Base-by-base conservation (phyloP, 1,284 basidiomycete species). In the Xerocomus nothofagi region DNA sequence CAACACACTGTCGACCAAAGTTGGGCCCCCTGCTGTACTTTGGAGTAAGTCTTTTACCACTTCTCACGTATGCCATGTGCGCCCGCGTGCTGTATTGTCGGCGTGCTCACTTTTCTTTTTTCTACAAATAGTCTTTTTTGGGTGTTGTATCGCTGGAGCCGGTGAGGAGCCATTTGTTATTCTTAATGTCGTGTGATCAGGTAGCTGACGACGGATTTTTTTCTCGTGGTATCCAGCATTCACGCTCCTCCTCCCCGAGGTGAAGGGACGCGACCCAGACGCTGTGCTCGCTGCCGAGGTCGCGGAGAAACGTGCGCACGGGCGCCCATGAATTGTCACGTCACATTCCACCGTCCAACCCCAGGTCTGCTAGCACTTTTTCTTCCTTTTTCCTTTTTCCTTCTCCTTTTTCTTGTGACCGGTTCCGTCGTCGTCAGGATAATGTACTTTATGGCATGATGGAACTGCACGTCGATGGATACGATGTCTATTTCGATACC, bases 171-270 rank as follows among this genome's bases (percentile, higher is more conserved):
- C 20, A 12, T 40, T 40, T 41, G 9, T 24, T 26, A 6, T 17
- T 24, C 32, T 24, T n/a, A 12, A 20, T 12, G 17, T 4, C 17
- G 30, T 44, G 32, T 6, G n/a, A 21, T 23, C 26, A 5, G 34
- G 11, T 30, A 9, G n/a, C 47, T 50, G 27, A 59, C 3, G 23
- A 45, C 11, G 15, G 4, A n/a, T 11, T 15, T 27, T 6, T 11
- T 15, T 27, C 9, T 41, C 30, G 31, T 27, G 9, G n/a, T 17
- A 18, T 18, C 30, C 72, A 71, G 76, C 65, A 20, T 81, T 81
- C 57, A 86, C 87, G 4, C 73, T 91, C n/a, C 76, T 92, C 42
- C 76, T 91, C 6, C 88, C 88, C 23, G 91, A 93, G 69, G 90
- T 91, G 34, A 84, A 80, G 58, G 82, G 78, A 31, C 80, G 82